Evolutionary conservation across 257 asterid genomes (phyloP), one percentile per base, ranked within the genome.

Genomic region (Solanum neorickii): DNA sequence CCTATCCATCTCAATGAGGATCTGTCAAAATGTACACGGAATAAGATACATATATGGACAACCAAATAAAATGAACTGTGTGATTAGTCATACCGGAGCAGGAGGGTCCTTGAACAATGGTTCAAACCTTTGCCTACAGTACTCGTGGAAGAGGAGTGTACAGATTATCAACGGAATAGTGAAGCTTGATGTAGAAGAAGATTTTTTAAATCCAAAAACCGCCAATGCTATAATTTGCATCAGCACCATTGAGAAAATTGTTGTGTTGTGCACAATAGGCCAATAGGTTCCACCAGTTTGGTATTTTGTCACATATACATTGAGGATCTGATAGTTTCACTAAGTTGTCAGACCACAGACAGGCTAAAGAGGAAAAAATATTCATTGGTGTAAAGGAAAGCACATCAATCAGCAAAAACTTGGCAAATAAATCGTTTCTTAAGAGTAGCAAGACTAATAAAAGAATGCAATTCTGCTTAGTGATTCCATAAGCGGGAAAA

Each of bases 1-100:
- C 31, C 97, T 94, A 82, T 96, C 99, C 99, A 96, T 94, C 87
- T 96, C 99, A 68, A 95, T 91, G 41, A 94, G 93, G 88, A 90
- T 91, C 99, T 96, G 93, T 29, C 10, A 21, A 86, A 20, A 93
- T 91, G 65, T 94, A 91, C 98, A 65, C 3, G 6, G 80, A 85
- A 42, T 66, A 68, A 65, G 87, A 65, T 42, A 62, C 68, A 65
- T 68, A 14, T 33, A 68, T 27, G 65, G 65, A 85, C 11, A 31
- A 74, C 85, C 69, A 25, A 39, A 6, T 52, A 37, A 72, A 21
- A 23, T n/a, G n/a, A 44, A 31, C 31, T 14, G 20, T 52, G 31
- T 35, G 72, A 47, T 56, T 52, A 82, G 68, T 83, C 73, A 41
- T 88, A 91, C 93, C 92, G 90, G 89, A 62, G 92, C 91, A 56